Conservation (phyloP, 257 asterid species). For the Solanum peruvianum region DNA sequence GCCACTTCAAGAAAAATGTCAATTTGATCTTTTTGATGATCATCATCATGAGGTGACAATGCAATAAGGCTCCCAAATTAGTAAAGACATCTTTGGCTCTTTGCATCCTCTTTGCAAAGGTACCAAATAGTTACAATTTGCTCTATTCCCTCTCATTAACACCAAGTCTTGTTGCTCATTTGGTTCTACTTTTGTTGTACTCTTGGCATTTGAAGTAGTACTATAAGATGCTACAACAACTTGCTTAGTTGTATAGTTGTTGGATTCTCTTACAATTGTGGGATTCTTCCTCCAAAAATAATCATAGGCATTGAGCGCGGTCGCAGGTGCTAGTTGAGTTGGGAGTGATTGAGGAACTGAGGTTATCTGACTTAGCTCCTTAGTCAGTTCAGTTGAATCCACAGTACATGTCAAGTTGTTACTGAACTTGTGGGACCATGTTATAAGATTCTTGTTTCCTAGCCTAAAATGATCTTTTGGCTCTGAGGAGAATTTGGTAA, state of each 20-base stretch:
- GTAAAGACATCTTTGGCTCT: not conserved
- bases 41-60: not conserved
- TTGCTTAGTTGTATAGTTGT: not conserved
- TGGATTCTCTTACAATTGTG: not conserved
- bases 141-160: no score
- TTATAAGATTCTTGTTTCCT: not conserved
- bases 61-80: not conserved
- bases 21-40: not conserved
- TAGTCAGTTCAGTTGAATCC: not conserved
- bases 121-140: not conserved
- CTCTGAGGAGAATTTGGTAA: not conserved
- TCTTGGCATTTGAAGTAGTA: not conserved
- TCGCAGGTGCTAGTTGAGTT: not conserved
- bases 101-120: not conserved
- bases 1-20: not conserved
- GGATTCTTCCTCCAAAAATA: conserved; percentile 1
- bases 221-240: not conserved
- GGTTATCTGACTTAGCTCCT: not conserved
- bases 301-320: not conserved
- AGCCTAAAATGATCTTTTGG: not conserved
- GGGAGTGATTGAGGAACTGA: not conserved
- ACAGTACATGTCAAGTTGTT: not conserved
- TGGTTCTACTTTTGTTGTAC: not conserved
- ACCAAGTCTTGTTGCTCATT: not conserved
- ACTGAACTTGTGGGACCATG: not conserved